Evolutionary conservation across 176 grass and related monocot genomes (phyloP), one percentile per base, ranked within the genome.

Genomic region (Oryza punctata): DNA sequence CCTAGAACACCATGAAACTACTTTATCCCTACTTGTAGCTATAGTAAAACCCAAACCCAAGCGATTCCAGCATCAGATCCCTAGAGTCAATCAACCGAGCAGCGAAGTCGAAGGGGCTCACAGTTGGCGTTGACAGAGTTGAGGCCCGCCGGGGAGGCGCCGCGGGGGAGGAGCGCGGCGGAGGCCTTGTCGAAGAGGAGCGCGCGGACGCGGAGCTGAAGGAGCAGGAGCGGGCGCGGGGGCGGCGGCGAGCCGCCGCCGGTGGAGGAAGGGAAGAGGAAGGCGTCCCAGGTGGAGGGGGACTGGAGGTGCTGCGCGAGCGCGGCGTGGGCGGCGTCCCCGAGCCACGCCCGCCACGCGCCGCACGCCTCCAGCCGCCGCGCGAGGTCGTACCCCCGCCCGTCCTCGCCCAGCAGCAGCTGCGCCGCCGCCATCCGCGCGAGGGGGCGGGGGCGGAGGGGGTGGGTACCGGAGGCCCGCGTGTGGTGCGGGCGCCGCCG

Each of bases 161-260:
- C n/a, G 33, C 59, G 69, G 37, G 78, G 85, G 47, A 90, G 82
- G 40, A 98, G 93, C 79, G 93, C 84, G 43, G 90, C 91, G 61
- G 96, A 96, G 41, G 96, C 96, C 85, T 96, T 99, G 86, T 99
- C 91, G 71, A 92, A 99, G 78, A 99, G 87, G 87, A 99, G 91
- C 71, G 92, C 95, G 59, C 92, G 90, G 74, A 85, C 93, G 76
- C 96, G 93, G 79, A 95, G 75, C 81, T 95, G 93, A 25, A 98
- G 82, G 65, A 90, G 93, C 69, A 99, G 93, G 52, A 87, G 83
- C 45, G 92, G 67, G 68, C 85, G 91, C 45, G 85, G 75, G 63
- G 50, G 43, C 30, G 88, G 16, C 1, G 19, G 5, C 16, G 16
- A 19, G 50, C 16, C 16, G 50, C 45, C 45, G 8, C 70, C 13